A percentile compares a stretch with the other conserved stretches of the same genome.
phyloP scores from a whole-genome alignment of 1,284 basidiomycete species.

The Phellopilus nigrolimitatus region DNA sequence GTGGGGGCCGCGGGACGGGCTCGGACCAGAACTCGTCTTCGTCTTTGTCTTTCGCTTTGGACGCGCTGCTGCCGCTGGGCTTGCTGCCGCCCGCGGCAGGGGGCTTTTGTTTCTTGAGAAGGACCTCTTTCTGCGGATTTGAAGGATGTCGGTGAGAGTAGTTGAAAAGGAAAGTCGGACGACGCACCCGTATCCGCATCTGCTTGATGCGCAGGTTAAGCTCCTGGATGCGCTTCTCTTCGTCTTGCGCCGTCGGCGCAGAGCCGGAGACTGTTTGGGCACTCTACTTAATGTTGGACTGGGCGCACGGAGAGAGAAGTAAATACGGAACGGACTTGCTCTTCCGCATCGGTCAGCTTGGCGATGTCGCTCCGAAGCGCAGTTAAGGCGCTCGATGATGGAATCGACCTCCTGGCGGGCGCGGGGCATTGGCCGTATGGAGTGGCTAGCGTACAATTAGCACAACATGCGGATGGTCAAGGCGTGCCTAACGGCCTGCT shows the following conservation, averaged over 20 bases:
- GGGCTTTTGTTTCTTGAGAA: slow-evolving; percentile 29
- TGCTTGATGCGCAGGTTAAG: slow-evolving; percentile 49
- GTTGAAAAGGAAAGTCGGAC: background rate
- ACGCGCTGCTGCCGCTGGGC: background rate
- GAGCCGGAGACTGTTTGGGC: slow-evolving; percentile 34
- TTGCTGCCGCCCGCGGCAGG: background rate
- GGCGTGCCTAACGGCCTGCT: slow-evolving; percentile 32
- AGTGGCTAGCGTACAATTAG: slow-evolving; percentile 37
- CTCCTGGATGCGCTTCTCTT: slow-evolving; percentile 53
- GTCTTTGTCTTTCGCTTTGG: slow-evolving; percentile 7
- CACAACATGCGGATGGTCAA: slow-evolving; percentile 1
- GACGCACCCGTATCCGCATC: slow-evolving; percentile 46
- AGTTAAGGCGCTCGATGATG: slow-evolving; percentile 51
- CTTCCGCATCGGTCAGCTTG: slow-evolving; percentile 40
- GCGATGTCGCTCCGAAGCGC: slow-evolving; percentile 49
- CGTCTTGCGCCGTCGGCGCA: slow-evolving; percentile 42
- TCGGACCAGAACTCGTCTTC: slow-evolving; percentile 19
- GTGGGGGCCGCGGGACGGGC: slow-evolving; percentile 3
- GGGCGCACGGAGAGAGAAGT: background rate
- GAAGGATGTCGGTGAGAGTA: background rate
- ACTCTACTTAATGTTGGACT: slow-evolving; percentile 30
- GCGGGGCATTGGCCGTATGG: slow-evolving; percentile 67
- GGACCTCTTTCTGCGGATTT: slow-evolving; percentile 38
- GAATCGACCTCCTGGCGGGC: slow-evolving; percentile 51
- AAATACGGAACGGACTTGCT: slow-evolving; percentile 44